A percentile compares a stretch with the other conserved stretches of the same genome.
Evolutionary conservation across 1,139 yeast species (phyloP).

Genomic region (Hyphopichia fennica): DNA sequence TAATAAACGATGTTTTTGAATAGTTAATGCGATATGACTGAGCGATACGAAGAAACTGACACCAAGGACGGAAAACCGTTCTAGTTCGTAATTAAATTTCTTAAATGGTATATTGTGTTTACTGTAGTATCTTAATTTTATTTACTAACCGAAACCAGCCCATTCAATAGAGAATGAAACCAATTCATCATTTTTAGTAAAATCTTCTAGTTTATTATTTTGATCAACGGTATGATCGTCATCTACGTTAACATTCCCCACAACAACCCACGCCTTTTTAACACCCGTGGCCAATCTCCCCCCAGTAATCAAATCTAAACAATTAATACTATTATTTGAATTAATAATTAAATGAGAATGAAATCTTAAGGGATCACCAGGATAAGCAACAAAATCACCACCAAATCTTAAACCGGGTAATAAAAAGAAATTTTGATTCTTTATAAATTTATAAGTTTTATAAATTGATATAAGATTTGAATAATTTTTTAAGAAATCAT

Average conservation of each 20-base stretch:
- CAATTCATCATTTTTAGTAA: constrained; percentile 2
- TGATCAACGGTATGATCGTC: background rate
- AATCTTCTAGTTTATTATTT: constrained; percentile 6
- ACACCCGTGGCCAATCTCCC: constrained; percentile 93
- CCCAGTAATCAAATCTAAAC: constrained; percentile 67
- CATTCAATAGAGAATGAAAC: constrained; percentile 63
- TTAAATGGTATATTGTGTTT: too few relatives aligned
- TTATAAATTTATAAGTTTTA: constrained; percentile 36
- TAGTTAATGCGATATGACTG: too few relatives aligned
- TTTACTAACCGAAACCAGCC: constrained; percentile 83
- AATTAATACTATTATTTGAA: constrained; percentile 39
- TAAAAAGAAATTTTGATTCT: constrained; percentile 49
- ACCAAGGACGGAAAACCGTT: too few relatives aligned
- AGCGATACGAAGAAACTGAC: too few relatives aligned
- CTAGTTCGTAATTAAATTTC: too few relatives aligned
- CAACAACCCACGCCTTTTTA: constrained; percentile 78
- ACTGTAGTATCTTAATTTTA: too few relatives aligned
- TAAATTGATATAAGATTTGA: constrained; percentile 12
- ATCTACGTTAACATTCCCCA: constrained; percentile 26
- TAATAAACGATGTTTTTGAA: too few relatives aligned
- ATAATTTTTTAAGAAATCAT: background rate
- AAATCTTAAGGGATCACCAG: constrained; percentile 89
- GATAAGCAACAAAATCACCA: constrained; percentile 84
- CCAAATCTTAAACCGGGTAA: constrained; percentile 93
- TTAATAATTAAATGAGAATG: constrained; percentile 85